Evolutionary conservation across 2,329 filamentous ascomycete species (phyloP).

Genomic region (Xylariomycetidae sp.): DNA sequence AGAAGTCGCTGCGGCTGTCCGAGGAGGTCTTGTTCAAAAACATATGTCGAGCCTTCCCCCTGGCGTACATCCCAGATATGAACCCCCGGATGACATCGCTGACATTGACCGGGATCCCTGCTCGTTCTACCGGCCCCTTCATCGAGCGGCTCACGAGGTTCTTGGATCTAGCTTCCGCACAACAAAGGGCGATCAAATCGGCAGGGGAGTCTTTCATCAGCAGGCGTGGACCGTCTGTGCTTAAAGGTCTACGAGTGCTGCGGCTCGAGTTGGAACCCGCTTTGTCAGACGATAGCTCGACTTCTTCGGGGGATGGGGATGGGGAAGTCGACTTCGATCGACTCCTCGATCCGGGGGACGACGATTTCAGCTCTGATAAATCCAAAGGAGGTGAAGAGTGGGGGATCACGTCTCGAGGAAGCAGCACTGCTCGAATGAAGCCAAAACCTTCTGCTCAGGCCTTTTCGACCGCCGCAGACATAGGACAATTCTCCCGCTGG

Average conservation of each 20-base stretch:
- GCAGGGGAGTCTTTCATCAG: slow-evolving; percentile 16
- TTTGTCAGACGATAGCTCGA: slow-evolving; percentile 27
- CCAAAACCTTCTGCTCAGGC: neutral
- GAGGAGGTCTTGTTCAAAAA: slow-evolving; percentile 40
- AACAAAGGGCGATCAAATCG: slow-evolving; percentile 43
- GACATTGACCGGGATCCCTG: slow-evolving; percentile 50
- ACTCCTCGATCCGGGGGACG: slow-evolving; percentile 33
- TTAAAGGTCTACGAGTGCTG: slow-evolving; percentile 50
- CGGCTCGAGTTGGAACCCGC: slow-evolving; percentile 50
- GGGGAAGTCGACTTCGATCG: slow-evolving; percentile 37
- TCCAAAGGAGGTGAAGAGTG: slow-evolving; percentile 27
- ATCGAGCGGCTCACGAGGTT: slow-evolving; percentile 44
- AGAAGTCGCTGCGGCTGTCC: slow-evolving; percentile 35
- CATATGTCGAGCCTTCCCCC: slow-evolving; percentile 42
- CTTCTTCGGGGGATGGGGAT: slow-evolving; percentile 4
- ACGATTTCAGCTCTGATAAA: slow-evolving; percentile 30
- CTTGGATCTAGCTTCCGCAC: slow-evolving; percentile 39
- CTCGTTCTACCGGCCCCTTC: slow-evolving; percentile 46
- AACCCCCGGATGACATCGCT: slow-evolving; percentile 51
- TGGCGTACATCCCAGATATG: slow-evolving; percentile 47
- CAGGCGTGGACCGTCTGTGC: slow-evolving; percentile 36
- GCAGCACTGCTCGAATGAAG: neutral
- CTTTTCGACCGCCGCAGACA: neutral
- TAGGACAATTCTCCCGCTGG: slow-evolving; percentile 19
- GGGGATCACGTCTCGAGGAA: slow-evolving; percentile 11